Evolutionary conservation across 352 stramenopile species (phyloP), one percentile per base, ranked within the genome.

Genomic region (Pythium chondricola): DNA sequence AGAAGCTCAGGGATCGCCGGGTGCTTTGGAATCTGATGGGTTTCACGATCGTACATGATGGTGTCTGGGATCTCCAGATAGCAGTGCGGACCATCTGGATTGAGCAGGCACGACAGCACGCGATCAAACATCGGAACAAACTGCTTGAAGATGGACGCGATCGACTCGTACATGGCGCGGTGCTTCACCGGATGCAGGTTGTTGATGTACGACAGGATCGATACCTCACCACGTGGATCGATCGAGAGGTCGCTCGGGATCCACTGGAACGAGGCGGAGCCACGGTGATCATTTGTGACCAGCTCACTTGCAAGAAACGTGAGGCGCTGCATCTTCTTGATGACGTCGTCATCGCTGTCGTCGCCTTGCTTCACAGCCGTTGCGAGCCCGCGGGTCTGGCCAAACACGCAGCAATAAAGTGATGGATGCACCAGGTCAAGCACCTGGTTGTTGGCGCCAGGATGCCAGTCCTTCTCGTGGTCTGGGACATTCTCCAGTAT

Each of bases 351-450:
- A 18, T 16, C 6, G 10, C 17, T 11, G 45, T 41, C 17, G 2
- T 47, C 6, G 11, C n/a, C 26, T 11, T 38, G 32, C 3, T 33
- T 9, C 5, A 18, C 22, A 8, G 31, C 18, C 29, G n/a, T 38
- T 0, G 26, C 1, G 0, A 63, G 16, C 4, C 32, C 6, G 21
- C 51, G 48, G 0, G 71, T 84, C 9, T 65, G 27, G 27, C 67
- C 61, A 14, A 67, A 51, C 0, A 88, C 63, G 18, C 63, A 74
- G 40, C 77, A 88, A 42, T 71, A 85, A 2, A 86, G 46, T 27
- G 77, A 86, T 20, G 74, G 72, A 49, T 85, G 67, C 11, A 88
- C 61, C 14, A 85, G 58, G 30, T 83, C 51, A 8, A 83, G 60
- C 30, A 85, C 67, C 35, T 83, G 67, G 0, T 71, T 36, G 31